phyloP scores from a whole-genome alignment of 176 grass and related monocot genomes.

The Aegilops bicornis region DNA sequence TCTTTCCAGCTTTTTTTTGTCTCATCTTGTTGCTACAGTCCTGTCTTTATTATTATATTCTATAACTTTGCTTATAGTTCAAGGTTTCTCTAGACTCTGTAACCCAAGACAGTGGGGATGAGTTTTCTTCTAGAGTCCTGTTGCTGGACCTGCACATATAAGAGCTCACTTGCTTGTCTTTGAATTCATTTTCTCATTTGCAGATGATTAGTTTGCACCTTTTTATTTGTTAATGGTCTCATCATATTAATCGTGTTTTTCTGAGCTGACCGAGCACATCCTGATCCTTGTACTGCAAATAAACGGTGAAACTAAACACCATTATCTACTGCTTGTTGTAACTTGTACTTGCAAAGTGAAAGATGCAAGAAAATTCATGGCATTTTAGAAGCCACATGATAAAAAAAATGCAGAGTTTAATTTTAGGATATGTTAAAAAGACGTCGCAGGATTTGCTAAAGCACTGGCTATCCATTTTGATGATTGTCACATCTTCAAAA shows the following conservation, averaged over 20 bases:
- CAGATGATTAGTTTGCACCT: neutral
- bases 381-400: neutral
- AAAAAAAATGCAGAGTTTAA: neutral
- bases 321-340: neutral
- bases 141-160: slow-evolving; percentile 7
- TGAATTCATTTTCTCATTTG: slow-evolving; percentile 23
- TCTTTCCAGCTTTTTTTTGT: neutral
- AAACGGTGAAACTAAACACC: slow-evolving; percentile 1
- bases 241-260: slow-evolving; percentile 1
- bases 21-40: slow-evolving; percentile 1
- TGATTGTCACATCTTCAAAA: slow-evolving; percentile 88
- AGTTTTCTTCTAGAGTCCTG: neutral
- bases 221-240: neutral
- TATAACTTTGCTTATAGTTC: neutral
- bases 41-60: neutral
- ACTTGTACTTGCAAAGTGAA: neutral
- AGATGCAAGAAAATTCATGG: neutral
- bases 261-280: neutral
- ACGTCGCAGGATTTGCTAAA: slow-evolving; percentile 51
- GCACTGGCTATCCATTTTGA: slow-evolving; percentile 74
- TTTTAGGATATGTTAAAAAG: neutral
- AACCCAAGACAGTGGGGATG: neutral
- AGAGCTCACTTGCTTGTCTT: neutral
- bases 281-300: neutral
- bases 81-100: slow-evolving; percentile 8